Conservation (phyloP, 2,329 filamentous ascomycete genomes). For the Pleoardoris graminearum region DNA sequence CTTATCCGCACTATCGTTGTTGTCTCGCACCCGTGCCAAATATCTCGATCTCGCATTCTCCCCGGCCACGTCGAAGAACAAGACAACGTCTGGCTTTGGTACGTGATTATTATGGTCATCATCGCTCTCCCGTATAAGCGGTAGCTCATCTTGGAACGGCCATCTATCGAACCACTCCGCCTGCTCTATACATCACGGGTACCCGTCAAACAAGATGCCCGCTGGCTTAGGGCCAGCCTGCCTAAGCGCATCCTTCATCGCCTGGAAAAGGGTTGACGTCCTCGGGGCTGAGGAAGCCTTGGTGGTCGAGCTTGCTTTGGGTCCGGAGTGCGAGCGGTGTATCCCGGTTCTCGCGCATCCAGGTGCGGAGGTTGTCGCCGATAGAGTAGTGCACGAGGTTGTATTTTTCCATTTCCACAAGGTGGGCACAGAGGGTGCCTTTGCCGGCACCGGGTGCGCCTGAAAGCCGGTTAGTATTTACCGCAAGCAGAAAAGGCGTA, state of each 20-base stretch:
- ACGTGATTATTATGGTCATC: no score
- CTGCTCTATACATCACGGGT: slow-evolving; percentile 8
- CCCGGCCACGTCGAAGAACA: slow-evolving; percentile 7
- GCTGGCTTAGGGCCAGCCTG: neutral
- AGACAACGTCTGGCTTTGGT: slow-evolving; percentile 5
- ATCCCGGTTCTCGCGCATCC: neutral
- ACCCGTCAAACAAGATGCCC: slow-evolving; percentile 12
- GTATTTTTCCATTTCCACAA: neutral
- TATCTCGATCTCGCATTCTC: slow-evolving; percentile 9
- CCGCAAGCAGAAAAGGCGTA: neutral
- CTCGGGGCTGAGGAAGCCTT: slow-evolving; percentile 7
- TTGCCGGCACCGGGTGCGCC: slow-evolving; percentile 6
- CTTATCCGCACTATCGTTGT: neutral
- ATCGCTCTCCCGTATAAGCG: no score
- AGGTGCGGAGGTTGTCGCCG: neutral
- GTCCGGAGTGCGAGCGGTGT: neutral
- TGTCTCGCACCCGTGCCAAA: slow-evolving; percentile 5
- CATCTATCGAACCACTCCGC: neutral
- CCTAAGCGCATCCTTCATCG: neutral
- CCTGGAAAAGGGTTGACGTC: slow-evolving; percentile 5
- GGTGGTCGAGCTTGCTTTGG: slow-evolving; percentile 5
- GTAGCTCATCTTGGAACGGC: neutral
- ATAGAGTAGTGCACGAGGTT: slow-evolving; percentile 4
- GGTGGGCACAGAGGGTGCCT: slow-evolving; percentile 3
- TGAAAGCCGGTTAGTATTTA: neutral